phyloP scores from a whole-genome alignment of 305 asterid genomes.

The Rubia peregrina region DNA sequence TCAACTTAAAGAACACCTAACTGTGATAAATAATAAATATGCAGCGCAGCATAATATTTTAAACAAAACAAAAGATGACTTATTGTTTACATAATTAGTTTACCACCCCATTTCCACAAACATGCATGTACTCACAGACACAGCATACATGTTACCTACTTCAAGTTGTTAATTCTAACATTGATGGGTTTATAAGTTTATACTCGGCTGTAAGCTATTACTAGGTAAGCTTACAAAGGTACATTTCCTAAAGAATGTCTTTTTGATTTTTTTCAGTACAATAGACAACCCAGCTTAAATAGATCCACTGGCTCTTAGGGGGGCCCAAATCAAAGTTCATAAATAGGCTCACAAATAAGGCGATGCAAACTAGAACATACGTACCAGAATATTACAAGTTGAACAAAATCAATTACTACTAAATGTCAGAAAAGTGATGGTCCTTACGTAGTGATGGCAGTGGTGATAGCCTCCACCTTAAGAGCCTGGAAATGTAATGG shows the following conservation, averaged over 20 bases:
- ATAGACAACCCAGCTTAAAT: not conserved
- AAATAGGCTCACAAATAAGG: not conserved
- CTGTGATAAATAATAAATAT: no score
- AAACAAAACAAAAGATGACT: no score
- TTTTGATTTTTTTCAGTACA: not conserved
- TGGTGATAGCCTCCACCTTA: not conserved
- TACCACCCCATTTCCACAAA: not conserved
- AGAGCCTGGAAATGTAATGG: not conserved
- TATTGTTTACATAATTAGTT: not conserved
- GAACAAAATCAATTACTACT: not conserved
- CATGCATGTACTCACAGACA: not conserved
- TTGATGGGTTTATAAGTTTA: not conserved
- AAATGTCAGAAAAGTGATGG: not conserved
- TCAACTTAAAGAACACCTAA: no score
- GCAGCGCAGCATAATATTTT: no score
- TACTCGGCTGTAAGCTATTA: not conserved
- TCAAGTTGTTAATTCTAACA: not conserved
- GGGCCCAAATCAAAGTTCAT: not conserved
- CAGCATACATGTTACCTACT: not conserved
- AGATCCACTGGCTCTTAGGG: not conserved
- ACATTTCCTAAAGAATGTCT: not conserved
- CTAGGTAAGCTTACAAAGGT: no score
- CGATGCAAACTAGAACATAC: not conserved
- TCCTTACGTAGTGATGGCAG: not conserved
- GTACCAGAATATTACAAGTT: not conserved